Evolutionary conservation across 208 protist genomes (phyloP), one percentile per base, ranked within the genome.

Genomic region (Acanthamoeba sp.): DNA sequence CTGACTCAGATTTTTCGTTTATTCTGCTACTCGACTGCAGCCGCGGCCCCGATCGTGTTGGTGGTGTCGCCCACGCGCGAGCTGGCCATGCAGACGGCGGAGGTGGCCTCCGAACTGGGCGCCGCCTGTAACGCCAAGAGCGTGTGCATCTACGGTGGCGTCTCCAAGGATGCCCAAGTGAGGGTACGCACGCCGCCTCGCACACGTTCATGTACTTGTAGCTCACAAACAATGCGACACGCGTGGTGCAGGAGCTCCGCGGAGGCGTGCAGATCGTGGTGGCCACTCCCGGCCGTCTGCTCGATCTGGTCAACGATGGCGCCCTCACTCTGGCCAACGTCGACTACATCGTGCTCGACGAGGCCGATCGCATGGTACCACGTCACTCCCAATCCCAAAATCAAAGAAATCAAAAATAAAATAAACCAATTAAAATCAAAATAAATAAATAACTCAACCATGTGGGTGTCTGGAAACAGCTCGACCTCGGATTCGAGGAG

Each of bases 301-400:
- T 99, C 82, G 99, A 99, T 95, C 97, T 98, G 71, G 95, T 99
- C 5, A 97, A 99, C 73, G 95, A 96, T n/a, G 96, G 97, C 36
- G 97, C 97, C 91, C 96, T 99, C 4, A 99, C 99, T 94, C 96
- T 99, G 24, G 98, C 98, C 88, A 98, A 98, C 78, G 98, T 99
- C 95, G 99, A 98, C 85, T 99, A 99, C 95, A 96, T 99, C 16
- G 99, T 99, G n/a, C 96, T 99, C 29, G 99, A 99, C 94, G 99
- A 99, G 96, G 99, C 99, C 20, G 99, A 99, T 32, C 95, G 96
- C 52, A 99, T 99, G 98, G 55, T 62, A 62, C 14, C 45, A 34
- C 96, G 98, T 57, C 95, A 97, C 62, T 48, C 27, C 82, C 16
- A 24, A 52, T 50, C 5, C 76, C n/a, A 82, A 14, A 7, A 48